phyloP scores from a whole-genome alignment of 2,329 filamentous ascomycete species.

The Fusarium metavorans region DNA sequence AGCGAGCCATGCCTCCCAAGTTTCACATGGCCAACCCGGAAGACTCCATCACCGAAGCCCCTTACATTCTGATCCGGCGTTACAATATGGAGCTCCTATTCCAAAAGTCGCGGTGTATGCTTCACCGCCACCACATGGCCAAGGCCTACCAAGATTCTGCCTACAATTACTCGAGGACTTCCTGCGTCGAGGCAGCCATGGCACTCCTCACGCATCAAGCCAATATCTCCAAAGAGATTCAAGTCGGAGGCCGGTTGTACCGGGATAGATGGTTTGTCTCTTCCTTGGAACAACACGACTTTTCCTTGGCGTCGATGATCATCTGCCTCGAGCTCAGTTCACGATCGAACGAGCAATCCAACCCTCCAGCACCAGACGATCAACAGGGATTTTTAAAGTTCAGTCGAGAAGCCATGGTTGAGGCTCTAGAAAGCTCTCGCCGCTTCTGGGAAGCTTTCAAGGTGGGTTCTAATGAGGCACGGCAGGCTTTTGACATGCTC shows the following conservation, averaged over 20 bases:
- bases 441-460: slow-evolving; percentile 29
- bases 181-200: slow-evolving; percentile 35
- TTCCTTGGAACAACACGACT: slow-evolving; percentile 30
- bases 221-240: slow-evolving; percentile 30
- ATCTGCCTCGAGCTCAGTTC: slow-evolving; percentile 31
- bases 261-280: slow-evolving; percentile 32
- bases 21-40: slow-evolving; percentile 23
- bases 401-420: slow-evolving; percentile 5
- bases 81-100: slow-evolving; percentile 32
- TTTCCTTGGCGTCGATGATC: slow-evolving; percentile 34
- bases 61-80: slow-evolving; percentile 24
- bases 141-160: slow-evolving; percentile 24
- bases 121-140: slow-evolving; percentile 34
- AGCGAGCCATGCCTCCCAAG: slow-evolving; percentile 20
- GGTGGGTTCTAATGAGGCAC: slow-evolving; percentile 17
- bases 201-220: slow-evolving; percentile 9
- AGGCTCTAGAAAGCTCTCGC: slow-evolving; percentile 22
- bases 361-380: background rate
- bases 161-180: slow-evolving; percentile 24
- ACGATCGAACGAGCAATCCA: background rate
- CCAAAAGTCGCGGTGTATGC: slow-evolving; percentile 28
- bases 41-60: slow-evolving; percentile 26
- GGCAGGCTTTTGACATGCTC: slow-evolving; percentile 26
- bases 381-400: slow-evolving; percentile 5
- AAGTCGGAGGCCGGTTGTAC: slow-evolving; percentile 18